Evolutionary conservation across 164 flowering plant genomes (phyloP), one percentile per base, ranked within the genome.

Genomic region (Sedum album): DNA sequence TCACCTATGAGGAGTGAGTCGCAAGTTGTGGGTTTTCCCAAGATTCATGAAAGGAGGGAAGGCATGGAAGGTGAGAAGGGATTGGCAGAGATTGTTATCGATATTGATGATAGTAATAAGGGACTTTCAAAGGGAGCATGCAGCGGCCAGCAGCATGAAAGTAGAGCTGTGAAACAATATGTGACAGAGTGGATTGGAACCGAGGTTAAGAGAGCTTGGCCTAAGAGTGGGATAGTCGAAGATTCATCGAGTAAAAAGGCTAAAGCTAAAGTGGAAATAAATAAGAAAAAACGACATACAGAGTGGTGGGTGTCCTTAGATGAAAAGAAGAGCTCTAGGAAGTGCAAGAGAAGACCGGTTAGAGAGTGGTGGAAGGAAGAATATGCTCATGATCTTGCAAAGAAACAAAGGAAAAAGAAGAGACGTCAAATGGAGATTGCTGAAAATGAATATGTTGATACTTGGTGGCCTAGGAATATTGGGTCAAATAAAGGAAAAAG

Each of bases 291-390:
- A 69, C 83, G 73, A 77, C 79, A 83, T 17, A 73, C 86, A 66
- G 96, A 93, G 26, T 93, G 98, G 97, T 91, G 98, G 98, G 73
- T 76, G 0, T 79, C 91, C 0, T 53, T 88, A 77, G 96, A 94
- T 33, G 86, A 83, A 63, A 90, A 84, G 21, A 75, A 76, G 61
- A 70, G 46, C 44, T 23, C 60, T 23, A 81, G 81, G 79, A 82
- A 70, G 78, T 80, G 83, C 60, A 83, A 83, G 78, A 76, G 78
- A 60, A 81, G 95, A 73, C 93, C 80, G 44, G 87, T 88, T 0
- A 79, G 96, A 77, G 97, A 90, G 73, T 95, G 99, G 99, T 92
- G 97, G 97, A 83, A 81, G 80, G 99, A 95, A 72, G 97, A 92
- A 69, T 92, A 85, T 61, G 83, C 94, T 33, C 94, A 92, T 35